Base-by-base conservation (phyloP, 768 basidiomycete species). In the Mycena leptocephala region DNA sequence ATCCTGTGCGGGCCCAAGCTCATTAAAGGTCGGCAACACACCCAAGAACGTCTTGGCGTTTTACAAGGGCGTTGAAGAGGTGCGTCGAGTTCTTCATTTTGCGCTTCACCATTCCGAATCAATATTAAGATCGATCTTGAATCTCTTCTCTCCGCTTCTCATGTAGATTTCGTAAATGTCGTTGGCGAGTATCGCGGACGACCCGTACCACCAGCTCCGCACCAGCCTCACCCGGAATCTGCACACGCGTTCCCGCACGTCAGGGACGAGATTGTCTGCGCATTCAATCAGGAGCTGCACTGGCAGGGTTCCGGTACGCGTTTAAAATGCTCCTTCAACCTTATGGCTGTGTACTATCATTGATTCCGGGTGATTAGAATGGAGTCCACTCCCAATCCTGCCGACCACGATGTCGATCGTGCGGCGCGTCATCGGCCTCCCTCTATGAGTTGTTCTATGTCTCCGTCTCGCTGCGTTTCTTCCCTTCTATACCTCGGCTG, bases 41-140 rank as follows among this genome's bases (percentile, higher is more conserved):
- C 77, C 86, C 0, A 87, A 90, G n/a, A 82, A 87, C 41, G 77
- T 80, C 13, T 70, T 90, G 14, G 89, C 88, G 0, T 83, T 86
- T 32, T 0, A 28, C 2, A 86, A 84, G 28, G 83, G 83, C 0
- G 18, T 76, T 0, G 79, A 78, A 8, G 85, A 89, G 37, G 89
- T 86, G 46, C 14, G 37, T 20, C 6, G 8, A 3, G 20, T 37
- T 7, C 14, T 26, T 41, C 24, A 33, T 10, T 11, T 51, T 2
- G 2, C 20, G 9, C 14, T 20, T 32, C 6, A 16, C 32, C 55
- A n/a, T 35, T n/a, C 39, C n/a, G 9, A 24, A 7, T 46, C 8
- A 16, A 16, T 32, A 9, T 32, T 32, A 16, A 79, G 65, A 14
- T 16, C 33, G 13, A n/a, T 48, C 8, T 24, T n/a, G n/a, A n/a